Evolutionary conservation across 2,329 filamentous ascomycete genomes (phyloP).

Genomic region (Chaetothyriales sp.): DNA sequence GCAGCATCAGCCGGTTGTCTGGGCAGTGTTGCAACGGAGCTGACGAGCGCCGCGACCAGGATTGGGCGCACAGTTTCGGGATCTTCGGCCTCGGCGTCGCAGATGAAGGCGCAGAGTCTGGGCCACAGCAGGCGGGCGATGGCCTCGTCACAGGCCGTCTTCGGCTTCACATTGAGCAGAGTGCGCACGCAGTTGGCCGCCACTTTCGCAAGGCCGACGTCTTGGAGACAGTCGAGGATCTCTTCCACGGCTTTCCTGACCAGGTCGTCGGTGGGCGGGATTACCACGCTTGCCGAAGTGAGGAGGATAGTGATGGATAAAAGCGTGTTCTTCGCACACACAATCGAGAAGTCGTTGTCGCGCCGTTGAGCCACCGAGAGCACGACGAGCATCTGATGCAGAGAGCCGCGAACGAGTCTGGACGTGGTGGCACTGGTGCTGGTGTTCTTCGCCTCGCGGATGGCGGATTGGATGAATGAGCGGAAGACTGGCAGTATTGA

Average conservation of each 20-base stretch:
- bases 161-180: constrained; percentile 51
- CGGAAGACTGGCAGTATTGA: constrained; percentile 83
- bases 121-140: constrained; percentile 63
- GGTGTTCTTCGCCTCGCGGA: constrained; percentile 22
- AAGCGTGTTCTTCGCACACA: constrained; percentile 85
- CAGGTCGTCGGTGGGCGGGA: constrained; percentile 60
- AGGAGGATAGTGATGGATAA: constrained; percentile 79
- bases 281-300: constrained; percentile 58
- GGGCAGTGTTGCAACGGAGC: constrained; percentile 40
- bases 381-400: constrained; percentile 69
- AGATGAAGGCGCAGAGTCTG: constrained; percentile 59
- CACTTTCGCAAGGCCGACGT: constrained; percentile 53
- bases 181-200: constrained; percentile 81
- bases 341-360: constrained; percentile 55
- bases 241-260: constrained; percentile 63
- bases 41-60: constrained; percentile 58
- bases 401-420: constrained; percentile 65
- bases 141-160: constrained; percentile 50
- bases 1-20: constrained; percentile 6
- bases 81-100: constrained; percentile 53
- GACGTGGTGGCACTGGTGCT: constrained; percentile 32
- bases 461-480: constrained; percentile 60
- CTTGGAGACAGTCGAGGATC: constrained; percentile 62
- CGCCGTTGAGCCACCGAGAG: constrained; percentile 34
- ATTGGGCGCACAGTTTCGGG: constrained; percentile 59